Evolutionary conservation across 164 flowering plant genomes (phyloP).

Genomic region (Vitis amurensis): DNA sequence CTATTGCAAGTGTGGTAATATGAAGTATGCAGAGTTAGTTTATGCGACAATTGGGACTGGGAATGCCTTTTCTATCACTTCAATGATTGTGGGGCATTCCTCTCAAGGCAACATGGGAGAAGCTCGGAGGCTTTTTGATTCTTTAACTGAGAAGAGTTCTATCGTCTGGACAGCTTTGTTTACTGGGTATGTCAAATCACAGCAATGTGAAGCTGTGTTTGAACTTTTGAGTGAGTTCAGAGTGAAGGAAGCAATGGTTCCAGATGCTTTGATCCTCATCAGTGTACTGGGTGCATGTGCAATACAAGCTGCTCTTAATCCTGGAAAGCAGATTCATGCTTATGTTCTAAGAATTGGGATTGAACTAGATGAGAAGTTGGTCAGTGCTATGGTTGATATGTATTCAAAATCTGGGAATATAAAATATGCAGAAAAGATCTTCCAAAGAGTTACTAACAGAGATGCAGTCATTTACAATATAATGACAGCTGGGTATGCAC

Average conservation of each 20-base stretch:
- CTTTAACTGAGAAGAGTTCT: conserved; percentile 50
- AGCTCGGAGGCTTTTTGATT: conserved; percentile 67
- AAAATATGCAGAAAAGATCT: conserved; percentile 53
- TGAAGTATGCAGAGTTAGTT: conserved; percentile 62
- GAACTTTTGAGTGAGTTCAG: conserved; percentile 50
- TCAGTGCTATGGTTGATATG: conserved; percentile 69
- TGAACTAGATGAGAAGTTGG: conserved; percentile 50
- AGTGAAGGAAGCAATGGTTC: conserved; percentile 20
- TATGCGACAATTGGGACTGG: conserved; percentile 18
- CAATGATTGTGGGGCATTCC: conserved; percentile 67
- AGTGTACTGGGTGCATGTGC: conserved; percentile 60
- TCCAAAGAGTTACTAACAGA: conserved; percentile 21
- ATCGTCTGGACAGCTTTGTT: conserved; percentile 78
- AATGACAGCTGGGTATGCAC: conserved; percentile 78
- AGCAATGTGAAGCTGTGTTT: conserved; percentile 52
- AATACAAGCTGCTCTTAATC: conserved; percentile 53
- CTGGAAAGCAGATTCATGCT: conserved; percentile 76
- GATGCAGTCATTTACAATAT: conserved; percentile 66
- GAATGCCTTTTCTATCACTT: conserved; percentile 50
- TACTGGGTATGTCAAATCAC: conserved; percentile 60
- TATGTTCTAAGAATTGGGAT: conserved; percentile 48
- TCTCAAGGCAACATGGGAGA: conserved; percentile 55
- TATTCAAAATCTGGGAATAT: conserved; percentile 82
- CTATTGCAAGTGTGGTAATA: conserved; percentile 70
- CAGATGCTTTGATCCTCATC: conserved; percentile 54